Evolutionary conservation across 1,284 basidiomycete species (phyloP).

Genomic region (Mycena citricolor): DNA sequence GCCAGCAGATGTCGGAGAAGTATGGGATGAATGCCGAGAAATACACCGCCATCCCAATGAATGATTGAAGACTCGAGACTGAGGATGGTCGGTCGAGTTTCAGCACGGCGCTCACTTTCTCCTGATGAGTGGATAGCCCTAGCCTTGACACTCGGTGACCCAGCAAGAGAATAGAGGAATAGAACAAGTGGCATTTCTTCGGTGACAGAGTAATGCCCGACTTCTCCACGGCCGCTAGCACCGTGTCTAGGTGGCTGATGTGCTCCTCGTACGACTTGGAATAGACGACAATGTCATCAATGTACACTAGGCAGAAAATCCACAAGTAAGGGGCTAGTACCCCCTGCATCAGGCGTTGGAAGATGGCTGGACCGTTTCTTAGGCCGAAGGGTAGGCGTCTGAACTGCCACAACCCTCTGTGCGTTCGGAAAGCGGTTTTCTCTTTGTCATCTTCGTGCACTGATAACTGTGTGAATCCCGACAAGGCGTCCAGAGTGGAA

Average conservation of each 20-base stretch:
- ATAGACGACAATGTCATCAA: constrained; percentile 39
- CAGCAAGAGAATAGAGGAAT: constrained; percentile 33
- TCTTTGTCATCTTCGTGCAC: constrained; percentile 31
- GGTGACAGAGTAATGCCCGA: constrained; percentile 36
- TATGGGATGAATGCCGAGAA: constrained; percentile 7
- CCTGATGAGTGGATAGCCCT: constrained; percentile 28
- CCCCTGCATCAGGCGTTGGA: constrained; percentile 41
- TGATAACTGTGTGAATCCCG: constrained; percentile 41
- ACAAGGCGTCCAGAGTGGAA: constrained; percentile 37
- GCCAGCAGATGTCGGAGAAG: constrained; percentile 3
- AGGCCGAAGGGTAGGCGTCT: constrained; percentile 43
- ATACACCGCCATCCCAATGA: constrained; percentile 27
- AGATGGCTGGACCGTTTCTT: constrained; percentile 39
- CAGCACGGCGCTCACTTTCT: constrained; percentile 24
- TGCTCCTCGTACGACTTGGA: constrained; percentile 35
- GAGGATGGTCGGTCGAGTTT: constrained; percentile 27
- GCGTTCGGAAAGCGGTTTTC: constrained; percentile 39
- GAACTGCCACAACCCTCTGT: constrained; percentile 41
- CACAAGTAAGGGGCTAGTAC: constrained; percentile 39
- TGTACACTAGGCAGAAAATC: constrained; percentile 40
- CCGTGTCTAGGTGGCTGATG: constrained; percentile 30
- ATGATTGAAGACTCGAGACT: constrained; percentile 28
- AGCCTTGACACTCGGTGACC: constrained; percentile 35
- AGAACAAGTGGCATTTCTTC: constrained; percentile 35
- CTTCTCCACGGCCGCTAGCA: constrained; percentile 30